Evolutionary conservation across 2,329 filamentous ascomycete species (phyloP).

Genomic region (Coniella vitis): DNA sequence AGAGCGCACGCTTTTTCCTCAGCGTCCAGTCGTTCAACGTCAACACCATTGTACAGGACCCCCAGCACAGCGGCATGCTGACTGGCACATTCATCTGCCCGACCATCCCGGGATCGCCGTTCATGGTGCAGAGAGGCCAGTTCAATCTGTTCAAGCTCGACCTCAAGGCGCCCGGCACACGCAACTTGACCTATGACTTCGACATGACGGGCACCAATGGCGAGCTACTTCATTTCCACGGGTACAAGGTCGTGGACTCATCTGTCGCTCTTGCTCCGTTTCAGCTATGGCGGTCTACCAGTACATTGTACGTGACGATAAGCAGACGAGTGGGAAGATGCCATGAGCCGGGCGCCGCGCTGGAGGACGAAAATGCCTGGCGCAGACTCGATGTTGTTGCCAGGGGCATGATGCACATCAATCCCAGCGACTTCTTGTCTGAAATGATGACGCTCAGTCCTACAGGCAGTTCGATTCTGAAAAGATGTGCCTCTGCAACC

Average conservation of each 20-base stretch:
- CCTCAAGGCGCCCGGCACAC: constrained; percentile 46
- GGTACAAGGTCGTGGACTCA: constrained; percentile 56
- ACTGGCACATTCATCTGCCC: constrained; percentile 55
- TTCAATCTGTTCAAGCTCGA: constrained; percentile 52
- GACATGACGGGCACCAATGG: constrained; percentile 50
- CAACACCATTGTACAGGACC: constrained; percentile 36
- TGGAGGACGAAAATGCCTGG: constrained; percentile 31
- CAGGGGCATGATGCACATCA: constrained; percentile 52
- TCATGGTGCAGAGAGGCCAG: constrained; percentile 51
- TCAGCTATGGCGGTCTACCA: constrained; percentile 56
- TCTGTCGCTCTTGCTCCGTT: constrained; percentile 48
- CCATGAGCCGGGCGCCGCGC: constrained; percentile 21
- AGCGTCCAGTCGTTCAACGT: constrained; percentile 51
- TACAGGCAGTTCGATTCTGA: constrained; percentile 39
- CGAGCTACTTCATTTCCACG: constrained; percentile 49
- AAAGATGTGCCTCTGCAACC: constrained; percentile 37
- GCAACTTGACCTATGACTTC: constrained; percentile 55
- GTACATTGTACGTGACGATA: constrained; percentile 55
- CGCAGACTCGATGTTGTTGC: constrained; percentile 41
- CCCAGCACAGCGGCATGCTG: constrained; percentile 44
- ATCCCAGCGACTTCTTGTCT: constrained; percentile 44
- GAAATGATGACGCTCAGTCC: constrained; percentile 48
- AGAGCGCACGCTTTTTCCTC: constrained; percentile 52
- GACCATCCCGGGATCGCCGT: constrained; percentile 48
- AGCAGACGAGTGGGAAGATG: constrained; percentile 28